Conservation (phyloP, 805 yeast genomes). For the Starmerella cellae region DNA sequence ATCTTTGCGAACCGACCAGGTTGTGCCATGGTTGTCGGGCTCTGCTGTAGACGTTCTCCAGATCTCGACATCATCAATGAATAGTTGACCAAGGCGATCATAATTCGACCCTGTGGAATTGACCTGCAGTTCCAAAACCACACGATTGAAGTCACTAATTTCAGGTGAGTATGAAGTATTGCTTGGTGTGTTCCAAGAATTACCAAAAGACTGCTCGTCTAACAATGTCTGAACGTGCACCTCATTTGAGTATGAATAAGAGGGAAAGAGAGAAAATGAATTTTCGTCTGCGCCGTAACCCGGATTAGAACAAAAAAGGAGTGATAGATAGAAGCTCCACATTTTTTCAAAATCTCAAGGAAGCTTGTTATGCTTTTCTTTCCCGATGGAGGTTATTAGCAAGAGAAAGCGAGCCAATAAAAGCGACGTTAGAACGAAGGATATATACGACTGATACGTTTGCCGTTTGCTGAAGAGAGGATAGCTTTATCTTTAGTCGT, state of each 20-base stretch:
- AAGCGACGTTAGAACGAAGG: no score
- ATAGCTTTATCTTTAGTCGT: no score
- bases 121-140: constrained; percentile 26
- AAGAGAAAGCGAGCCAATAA: no score
- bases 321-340: background rate
- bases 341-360: background rate
- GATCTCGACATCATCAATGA: constrained; percentile 41
- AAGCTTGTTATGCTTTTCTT: background rate
- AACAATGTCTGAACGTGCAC: constrained; percentile 16
- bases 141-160: constrained; percentile 26
- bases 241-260: constrained; percentile 8
- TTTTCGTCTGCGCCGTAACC: constrained; percentile 6
- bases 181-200: constrained; percentile 28
- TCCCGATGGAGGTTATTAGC: no score
- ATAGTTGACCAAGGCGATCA: constrained; percentile 29
- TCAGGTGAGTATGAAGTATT: constrained; percentile 26
- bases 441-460: no score
- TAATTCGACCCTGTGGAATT: constrained; percentile 29
- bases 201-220: constrained; percentile 23
- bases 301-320: background rate
- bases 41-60: constrained; percentile 84
- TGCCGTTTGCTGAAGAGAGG: no score
- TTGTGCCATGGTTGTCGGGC: constrained; percentile 43
- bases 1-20: constrained; percentile 50
- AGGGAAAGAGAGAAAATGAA: constrained; percentile 10